Base-by-base conservation (phyloP, 441 rosid genomes). In the Euphorbia celastroides region DNA sequence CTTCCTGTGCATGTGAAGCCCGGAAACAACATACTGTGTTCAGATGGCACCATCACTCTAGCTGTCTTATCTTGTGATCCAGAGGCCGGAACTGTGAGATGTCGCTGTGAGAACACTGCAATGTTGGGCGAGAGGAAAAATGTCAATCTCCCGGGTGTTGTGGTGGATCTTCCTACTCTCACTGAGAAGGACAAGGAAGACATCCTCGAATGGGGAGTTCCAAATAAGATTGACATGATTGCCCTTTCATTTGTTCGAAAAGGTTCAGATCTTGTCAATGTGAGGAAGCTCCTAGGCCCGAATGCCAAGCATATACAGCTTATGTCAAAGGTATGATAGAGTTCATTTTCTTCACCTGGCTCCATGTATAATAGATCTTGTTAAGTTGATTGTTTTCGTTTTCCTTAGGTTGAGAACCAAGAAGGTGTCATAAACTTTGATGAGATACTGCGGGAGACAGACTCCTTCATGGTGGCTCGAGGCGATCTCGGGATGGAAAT, bases 401-500 rank as follows among this genome's bases (percentile, higher is more conserved):
- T 27, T 16, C 51, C 38, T 51, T 64, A 92, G 98, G 97, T 93
- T 48, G 98, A 88, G 73, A 91, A 93, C 73, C 96, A 88, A 71
- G 97, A 90, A 81, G 97, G 97, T 44, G 96, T 90, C 64, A 88
- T 89, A 52, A 93, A 93, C 68, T 90, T 93, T 38, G 98, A 93
- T 72, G 97, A 93, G 68, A 90, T 93, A 54, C 80, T 93, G 51
- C 70, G 84, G n/a, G 84, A 90, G 63, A 76, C 98, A 0, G 98
- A 93, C 70, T 92, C 98, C 17, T 93, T 93, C 65, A 93, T 93
- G 97, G 95, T 90, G 59, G 98, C 97, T 3, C 83, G 97, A 32
- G 98, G 98, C 59, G 98, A 93, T 77, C 92, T 93, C 0, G 98
- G 98, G 34, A 90, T 93, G 98, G 98, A 93, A 73, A 90, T 93